Conservation (phyloP, 2,329 filamentous ascomycete genomes). For the Clonostachys solani region DNA sequence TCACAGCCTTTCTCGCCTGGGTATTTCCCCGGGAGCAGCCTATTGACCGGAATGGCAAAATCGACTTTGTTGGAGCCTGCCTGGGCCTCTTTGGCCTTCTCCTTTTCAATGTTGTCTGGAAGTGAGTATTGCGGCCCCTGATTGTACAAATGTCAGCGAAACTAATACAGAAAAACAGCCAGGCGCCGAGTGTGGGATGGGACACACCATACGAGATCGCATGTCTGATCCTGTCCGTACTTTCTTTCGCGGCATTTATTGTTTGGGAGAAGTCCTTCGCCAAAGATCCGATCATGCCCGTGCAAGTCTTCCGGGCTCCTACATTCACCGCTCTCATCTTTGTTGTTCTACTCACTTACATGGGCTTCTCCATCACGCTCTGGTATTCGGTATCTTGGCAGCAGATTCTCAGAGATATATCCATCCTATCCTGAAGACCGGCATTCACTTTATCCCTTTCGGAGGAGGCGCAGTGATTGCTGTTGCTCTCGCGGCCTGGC, state of each 20-base stretch:
- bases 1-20: constrained; percentile 5
- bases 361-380: constrained; percentile 39
- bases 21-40: constrained; percentile 10
- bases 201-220: constrained; percentile 31
- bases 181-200: constrained; percentile 41
- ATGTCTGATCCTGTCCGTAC: constrained; percentile 27
- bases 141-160: neutral
- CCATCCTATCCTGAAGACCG: constrained; percentile 34
- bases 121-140: constrained; percentile 23
- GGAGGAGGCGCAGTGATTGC: constrained; percentile 28
- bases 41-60: constrained; percentile 13
- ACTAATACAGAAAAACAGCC: constrained; percentile 15
- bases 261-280: constrained; percentile 35
- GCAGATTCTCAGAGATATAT: constrained; percentile 32
- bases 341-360: constrained; percentile 38
- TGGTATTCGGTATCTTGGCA: constrained; percentile 44
- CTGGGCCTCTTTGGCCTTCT: constrained; percentile 33
- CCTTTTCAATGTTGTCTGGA: constrained; percentile 46
- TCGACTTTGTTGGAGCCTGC: constrained; percentile 28
- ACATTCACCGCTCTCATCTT: constrained; percentile 36
- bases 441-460: constrained; percentile 30
- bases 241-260: constrained; percentile 20
- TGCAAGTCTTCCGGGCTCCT: constrained; percentile 36
- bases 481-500: constrained; percentile 34
- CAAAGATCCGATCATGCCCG: constrained; percentile 36